Percentiles rank a stretch among this genome's conserved stretches.
Evolutionary conservation across 2,329 filamentous ascomycete genomes (phyloP).

Genomic region (Phialophora macrospora): DNA sequence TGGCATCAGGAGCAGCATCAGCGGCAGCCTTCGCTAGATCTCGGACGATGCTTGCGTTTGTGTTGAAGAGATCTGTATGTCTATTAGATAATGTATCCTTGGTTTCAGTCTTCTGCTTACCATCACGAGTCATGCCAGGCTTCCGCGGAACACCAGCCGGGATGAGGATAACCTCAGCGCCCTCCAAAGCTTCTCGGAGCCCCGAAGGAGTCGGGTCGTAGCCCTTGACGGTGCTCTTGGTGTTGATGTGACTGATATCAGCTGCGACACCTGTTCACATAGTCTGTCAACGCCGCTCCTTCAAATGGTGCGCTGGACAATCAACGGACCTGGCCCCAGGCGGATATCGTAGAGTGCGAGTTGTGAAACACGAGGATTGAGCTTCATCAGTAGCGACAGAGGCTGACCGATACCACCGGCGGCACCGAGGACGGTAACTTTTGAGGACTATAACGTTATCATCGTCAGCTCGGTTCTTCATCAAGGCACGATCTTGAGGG

Average conservation of each 20-base stretch:
- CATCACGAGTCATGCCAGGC: constrained; percentile 99
- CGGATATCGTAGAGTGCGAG: constrained; percentile 98
- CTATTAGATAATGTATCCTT: constrained; percentile 13
- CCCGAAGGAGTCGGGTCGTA: constrained; percentile 78
- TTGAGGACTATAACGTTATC: constrained; percentile 74
- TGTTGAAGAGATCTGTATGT: constrained; percentile 93
- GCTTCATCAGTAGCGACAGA: constrained; percentile 95
- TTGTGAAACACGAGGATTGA: constrained; percentile 92
- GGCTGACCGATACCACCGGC: constrained; percentile 98
- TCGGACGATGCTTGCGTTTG: constrained; percentile 98
- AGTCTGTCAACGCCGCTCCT: constrained; percentile 26
- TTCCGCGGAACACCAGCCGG: constrained; percentile 98
- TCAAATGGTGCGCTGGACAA: constrained; percentile 8
- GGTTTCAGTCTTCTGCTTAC: constrained; percentile 51
- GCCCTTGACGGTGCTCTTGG: constrained; percentile 91
- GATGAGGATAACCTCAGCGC: constrained; percentile 92
- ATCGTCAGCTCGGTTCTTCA: constrained; percentile 17
- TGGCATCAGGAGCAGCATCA: constrained; percentile 85
- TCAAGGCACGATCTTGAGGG: constrained; percentile 19
- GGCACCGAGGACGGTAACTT: constrained; percentile 96
- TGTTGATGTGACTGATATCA: constrained; percentile 99
- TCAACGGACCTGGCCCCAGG: constrained; percentile 78
- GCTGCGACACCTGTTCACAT: constrained; percentile 80
- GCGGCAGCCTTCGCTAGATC: constrained; percentile 96
- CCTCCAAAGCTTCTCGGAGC: constrained; percentile 79